Conservation (phyloP, 2,329 filamentous ascomycete genomes). For the Colletotrichum sp. region DNA sequence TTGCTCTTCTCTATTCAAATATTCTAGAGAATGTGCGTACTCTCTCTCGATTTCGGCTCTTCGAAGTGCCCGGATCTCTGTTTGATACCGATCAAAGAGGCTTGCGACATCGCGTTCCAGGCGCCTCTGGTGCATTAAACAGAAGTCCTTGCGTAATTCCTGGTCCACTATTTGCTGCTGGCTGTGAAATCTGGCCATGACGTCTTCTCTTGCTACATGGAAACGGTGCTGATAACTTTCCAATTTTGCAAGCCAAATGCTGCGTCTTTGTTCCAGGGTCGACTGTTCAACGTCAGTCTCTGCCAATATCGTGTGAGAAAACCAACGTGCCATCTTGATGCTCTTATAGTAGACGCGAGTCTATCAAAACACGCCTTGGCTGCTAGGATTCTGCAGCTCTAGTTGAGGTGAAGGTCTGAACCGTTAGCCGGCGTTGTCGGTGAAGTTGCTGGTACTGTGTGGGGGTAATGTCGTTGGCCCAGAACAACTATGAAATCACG, state of each 20-base stretch:
- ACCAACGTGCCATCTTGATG: neutral
- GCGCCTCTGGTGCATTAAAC: neutral
- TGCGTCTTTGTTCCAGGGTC: neutral
- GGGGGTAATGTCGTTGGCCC: too few relatives aligned
- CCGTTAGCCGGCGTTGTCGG: neutral
- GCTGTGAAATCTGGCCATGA: neutral
- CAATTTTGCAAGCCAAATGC: neutral
- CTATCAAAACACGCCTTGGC: neutral
- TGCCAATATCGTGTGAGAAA: fast-evolving
- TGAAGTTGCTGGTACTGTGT: neutral
- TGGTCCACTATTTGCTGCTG: neutral
- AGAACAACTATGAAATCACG: too few relatives aligned
- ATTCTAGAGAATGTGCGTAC: too few relatives aligned
- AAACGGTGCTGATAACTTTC: neutral
- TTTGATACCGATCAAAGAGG: too few relatives aligned
- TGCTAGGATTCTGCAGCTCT: neutral
- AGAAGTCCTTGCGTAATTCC: neutral
- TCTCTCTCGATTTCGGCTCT: too few relatives aligned
- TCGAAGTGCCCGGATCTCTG: too few relatives aligned
- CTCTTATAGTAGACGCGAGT: neutral
- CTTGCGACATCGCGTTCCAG: too few relatives aligned
- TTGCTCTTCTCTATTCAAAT: too few relatives aligned
- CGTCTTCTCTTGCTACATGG: neutral
- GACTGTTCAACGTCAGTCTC: neutral
- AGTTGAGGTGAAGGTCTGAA: neutral